Evolutionary conservation across 139 green algal species (phyloP).

Genomic region (Limnomonas spitsbergensis): DNA sequence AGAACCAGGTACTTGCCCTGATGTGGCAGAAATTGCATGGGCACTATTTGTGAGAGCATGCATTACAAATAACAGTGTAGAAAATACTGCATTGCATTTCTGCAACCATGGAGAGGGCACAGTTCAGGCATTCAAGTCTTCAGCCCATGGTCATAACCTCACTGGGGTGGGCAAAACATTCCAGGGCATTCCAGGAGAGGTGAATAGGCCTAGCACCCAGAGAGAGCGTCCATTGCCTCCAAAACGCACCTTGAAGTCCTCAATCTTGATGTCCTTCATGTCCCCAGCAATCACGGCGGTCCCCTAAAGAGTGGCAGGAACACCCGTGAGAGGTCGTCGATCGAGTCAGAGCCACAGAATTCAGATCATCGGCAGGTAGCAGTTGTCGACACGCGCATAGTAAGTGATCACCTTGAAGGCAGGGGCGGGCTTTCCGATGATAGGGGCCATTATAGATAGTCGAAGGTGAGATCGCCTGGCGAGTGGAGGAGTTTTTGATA

Average conservation of each 20-base stretch:
- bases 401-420: slow-evolving; percentile 11
- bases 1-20: slow-evolving; percentile 88
- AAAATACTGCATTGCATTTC: background rate
- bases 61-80: background rate
- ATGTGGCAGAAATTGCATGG: background rate
- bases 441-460: slow-evolving; percentile 15
- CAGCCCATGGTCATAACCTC: too few species aligned
- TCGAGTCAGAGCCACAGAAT: too few species aligned
- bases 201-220: too few species aligned
- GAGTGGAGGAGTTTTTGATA: too few species aligned
- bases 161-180: too few species aligned
- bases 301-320: background rate
- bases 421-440: slow-evolving; percentile 21
- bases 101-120: background rate
- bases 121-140: too few species aligned
- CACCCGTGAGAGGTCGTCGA: too few species aligned
- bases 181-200: too few species aligned
- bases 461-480: too few species aligned
- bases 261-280: slow-evolving; percentile 58
- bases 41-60: background rate
- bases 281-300: slow-evolving; percentile 62
- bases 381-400: background rate
- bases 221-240: too few species aligned
- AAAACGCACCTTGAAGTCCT: slow-evolving; percentile 63
- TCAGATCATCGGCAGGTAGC: too few species aligned